Percentiles rank a stretch among this genome's conserved stretches.
phyloP scores from a whole-genome alignment of 768 basidiomycete genomes.

The Lyophyllum shimeji region DNA sequence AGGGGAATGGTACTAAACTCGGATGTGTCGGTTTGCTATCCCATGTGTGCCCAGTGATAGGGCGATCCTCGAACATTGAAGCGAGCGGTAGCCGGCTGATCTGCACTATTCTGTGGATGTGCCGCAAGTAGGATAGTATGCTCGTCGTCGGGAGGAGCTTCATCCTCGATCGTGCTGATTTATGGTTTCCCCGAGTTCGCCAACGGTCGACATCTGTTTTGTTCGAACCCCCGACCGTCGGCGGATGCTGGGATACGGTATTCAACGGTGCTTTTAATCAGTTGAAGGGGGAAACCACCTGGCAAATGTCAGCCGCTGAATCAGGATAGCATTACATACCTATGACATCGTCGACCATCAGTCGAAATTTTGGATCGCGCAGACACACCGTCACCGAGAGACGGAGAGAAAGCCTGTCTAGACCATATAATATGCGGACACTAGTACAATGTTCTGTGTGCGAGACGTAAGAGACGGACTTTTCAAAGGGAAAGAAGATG shows the following conservation, averaged over 20 bases:
- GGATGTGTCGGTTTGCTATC: background rate
- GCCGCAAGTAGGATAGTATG: background rate
- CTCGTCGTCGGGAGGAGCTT: background rate
- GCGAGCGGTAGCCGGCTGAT: background rate
- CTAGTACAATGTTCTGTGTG: conserved; percentile 18
- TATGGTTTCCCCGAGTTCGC: background rate
- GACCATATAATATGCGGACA: conserved; percentile 17
- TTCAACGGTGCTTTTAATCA: background rate
- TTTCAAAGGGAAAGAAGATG: conserved; percentile 4
- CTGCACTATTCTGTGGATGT: background rate
- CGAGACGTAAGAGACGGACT: conserved; percentile 1
- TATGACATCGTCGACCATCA: background rate
- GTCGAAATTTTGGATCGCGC: background rate
- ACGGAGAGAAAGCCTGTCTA: conserved; percentile 4
- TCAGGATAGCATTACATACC: background rate
- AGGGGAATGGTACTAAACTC: conserved; percentile 13
- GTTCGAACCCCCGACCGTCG: conserved; percentile 12
- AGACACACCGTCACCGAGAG: background rate
- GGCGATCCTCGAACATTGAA: background rate
- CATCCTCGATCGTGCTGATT: conserved; percentile 2
- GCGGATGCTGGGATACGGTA: conserved; percentile 9
- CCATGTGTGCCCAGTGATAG: background rate
- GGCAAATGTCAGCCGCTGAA: conserved; percentile 10
- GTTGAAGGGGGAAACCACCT: background rate
- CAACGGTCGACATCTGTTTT: background rate